phyloP scores from a whole-genome alignment of 2,329 filamentous ascomycete genomes.

The Cadophora malorum region DNA sequence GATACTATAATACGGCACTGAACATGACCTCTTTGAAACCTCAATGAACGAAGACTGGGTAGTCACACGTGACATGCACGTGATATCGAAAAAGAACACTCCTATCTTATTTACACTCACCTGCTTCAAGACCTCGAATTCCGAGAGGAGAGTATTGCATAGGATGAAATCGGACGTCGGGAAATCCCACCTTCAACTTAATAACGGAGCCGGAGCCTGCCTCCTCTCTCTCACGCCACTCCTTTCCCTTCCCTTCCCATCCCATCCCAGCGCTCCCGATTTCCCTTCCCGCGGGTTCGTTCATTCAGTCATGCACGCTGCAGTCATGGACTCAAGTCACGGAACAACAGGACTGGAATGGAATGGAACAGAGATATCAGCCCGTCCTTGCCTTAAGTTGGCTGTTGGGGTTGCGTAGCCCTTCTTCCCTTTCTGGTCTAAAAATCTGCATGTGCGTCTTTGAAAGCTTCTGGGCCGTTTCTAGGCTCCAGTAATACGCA shows the following conservation, averaged over 20 bases:
- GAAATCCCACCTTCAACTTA: not conserved
- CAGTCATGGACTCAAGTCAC: constrained; percentile 6
- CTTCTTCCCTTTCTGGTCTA: not conserved
- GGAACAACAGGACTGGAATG: too few species aligned
- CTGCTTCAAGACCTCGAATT: not conserved
- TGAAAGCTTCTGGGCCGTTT: constrained; percentile 7
- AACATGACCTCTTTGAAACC: too few species aligned
- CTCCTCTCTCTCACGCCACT: not conserved
- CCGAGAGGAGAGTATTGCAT: not conserved
- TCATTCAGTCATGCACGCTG: constrained; percentile 7
- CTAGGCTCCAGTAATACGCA: constrained; percentile 12
- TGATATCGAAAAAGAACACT: not conserved
- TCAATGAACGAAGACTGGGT: too few species aligned
- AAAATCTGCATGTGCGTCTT: not conserved
- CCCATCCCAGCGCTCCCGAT: constrained; percentile 7
- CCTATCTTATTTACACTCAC: not conserved
- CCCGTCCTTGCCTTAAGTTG: not conserved
- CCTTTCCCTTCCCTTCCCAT: not conserved
- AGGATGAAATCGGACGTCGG: constrained; percentile 10
- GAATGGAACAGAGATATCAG: not conserved
- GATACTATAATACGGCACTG: too few species aligned
- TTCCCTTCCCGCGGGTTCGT: constrained; percentile 1
- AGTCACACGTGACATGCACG: not conserved
- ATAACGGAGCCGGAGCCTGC: not conserved
- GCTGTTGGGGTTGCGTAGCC: not conserved